Conservation (phyloP, 768 basidiomycete species). For the Clavulina sp. region DNA sequence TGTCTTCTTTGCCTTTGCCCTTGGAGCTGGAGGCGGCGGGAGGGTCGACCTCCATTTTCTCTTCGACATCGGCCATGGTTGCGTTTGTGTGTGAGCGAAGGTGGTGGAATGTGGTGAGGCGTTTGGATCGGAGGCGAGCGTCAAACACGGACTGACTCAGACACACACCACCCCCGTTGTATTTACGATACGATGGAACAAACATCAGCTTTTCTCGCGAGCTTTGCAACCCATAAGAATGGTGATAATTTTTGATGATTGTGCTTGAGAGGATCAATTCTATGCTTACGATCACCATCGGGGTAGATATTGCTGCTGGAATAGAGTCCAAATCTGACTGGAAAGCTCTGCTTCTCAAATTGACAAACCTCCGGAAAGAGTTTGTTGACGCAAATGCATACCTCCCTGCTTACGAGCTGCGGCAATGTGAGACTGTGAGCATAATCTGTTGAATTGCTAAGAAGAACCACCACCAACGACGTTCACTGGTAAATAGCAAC, state of each 20-base stretch:
- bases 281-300: too few relatives aligned
- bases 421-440: conserved; percentile 48
- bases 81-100: background rate
- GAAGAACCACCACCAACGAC: background rate
- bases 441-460: background rate
- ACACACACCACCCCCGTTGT: background rate
- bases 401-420: conserved; percentile 57
- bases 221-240: background rate
- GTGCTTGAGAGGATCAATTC: background rate
- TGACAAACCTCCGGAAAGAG: conserved; percentile 42
- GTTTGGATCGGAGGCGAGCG: background rate
- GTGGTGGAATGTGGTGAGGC: background rate
- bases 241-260: background rate
- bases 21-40: conserved; percentile 20
- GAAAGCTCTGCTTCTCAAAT: conserved; percentile 24
- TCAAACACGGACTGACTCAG: background rate
- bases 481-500: conserved; percentile 33
- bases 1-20: conserved; percentile 32
- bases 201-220: background rate
- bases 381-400: conserved; percentile 46
- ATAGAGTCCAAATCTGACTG: background rate
- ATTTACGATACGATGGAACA: too few relatives aligned
- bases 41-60: conserved; percentile 52
- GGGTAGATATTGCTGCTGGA: background rate
- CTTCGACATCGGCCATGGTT: background rate